A percentile compares a stretch with the other conserved stretches of the same genome.
These are phyloP conservation scores for Chlorella ohadii DNA, from an alignment of 139 green algal genomes.

Conservation along the genomic window DNA sequence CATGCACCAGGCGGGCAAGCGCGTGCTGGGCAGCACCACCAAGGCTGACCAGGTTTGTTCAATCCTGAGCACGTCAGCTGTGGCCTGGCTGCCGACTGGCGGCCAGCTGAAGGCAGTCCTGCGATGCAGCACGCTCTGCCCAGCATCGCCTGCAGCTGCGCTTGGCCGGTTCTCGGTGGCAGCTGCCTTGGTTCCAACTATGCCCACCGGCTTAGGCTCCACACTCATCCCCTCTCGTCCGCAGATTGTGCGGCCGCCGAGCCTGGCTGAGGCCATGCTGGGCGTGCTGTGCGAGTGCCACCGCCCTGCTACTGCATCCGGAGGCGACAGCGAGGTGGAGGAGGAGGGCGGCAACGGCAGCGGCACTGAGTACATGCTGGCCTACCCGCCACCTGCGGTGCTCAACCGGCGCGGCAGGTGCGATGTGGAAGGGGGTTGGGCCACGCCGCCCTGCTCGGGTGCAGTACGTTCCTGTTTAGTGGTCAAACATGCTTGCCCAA, in stretches of 20 bases:
- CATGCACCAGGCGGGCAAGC: slow-evolving; percentile 33
- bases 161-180: no score
- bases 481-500: no score
- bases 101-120: no score
- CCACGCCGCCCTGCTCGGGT: no score
- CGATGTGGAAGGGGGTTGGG: slow-evolving; percentile 11
- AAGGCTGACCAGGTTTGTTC: not conserved
- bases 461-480: no score
- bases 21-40: not conserved
- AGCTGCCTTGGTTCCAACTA: no score
- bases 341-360: not conserved
- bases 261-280: slow-evolving; percentile 46
- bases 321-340: not conserved
- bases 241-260: slow-evolving; percentile 39
- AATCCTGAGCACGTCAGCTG: no score
- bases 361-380: slow-evolving; percentile 14
- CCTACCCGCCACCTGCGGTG: slow-evolving; percentile 47
- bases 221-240: not conserved
- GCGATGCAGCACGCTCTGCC: no score
- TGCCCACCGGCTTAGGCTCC: no score
- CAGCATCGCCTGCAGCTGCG: no score
- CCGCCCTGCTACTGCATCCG: not conserved
- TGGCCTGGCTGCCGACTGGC: no score
- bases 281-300: slow-evolving; percentile 63
- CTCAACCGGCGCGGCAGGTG: slow-evolving; percentile 62